phyloP scores from a whole-genome alignment of 2,329 filamentous ascomycete genomes.

The Cordyceps cateniannulata region DNA sequence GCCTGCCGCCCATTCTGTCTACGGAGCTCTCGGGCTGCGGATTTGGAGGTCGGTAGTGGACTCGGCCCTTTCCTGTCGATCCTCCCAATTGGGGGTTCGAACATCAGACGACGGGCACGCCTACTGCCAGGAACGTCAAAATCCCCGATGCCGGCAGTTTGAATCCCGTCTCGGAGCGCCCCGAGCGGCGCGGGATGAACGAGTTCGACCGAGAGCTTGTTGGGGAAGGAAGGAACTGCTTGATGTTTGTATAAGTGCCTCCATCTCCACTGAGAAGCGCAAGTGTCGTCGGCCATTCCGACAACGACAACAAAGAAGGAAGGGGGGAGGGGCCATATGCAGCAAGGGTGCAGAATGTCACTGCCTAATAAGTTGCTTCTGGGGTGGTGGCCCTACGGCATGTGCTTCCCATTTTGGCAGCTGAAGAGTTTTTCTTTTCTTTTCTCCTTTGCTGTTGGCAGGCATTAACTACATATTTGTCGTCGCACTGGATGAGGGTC shows the following conservation, averaged over 20 bases:
- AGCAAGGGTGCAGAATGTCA: not conserved
- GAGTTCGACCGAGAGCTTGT: too few relatives aligned
- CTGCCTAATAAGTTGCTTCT: not conserved
- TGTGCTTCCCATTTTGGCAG: not conserved
- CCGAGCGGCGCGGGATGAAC: not conserved
- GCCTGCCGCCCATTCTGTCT: too few relatives aligned
- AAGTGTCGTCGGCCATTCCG: slow-evolving; percentile 4
- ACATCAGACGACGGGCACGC: not conserved
- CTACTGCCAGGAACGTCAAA: not conserved
- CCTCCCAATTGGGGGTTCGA: not conserved
- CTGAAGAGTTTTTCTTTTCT: not conserved
- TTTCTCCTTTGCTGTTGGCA: too few relatives aligned
- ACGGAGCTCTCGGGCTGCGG: not conserved
- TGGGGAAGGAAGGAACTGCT: too few relatives aligned
- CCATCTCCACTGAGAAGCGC: not conserved
- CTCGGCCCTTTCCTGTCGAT: not conserved
- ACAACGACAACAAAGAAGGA: not conserved
- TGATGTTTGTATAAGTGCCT: not conserved
- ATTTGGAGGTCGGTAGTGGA: not conserved
- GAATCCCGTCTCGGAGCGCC: not conserved
- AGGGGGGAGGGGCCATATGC: not conserved
- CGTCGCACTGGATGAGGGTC: not conserved
- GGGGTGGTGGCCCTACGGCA: not conserved
- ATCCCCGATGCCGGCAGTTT: not conserved
- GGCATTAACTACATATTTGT: not conserved